These are phyloP conservation scores for Globisporangium radiosum DNA, from an alignment of 352 stramenopile genomes.

Conservation along the genomic window DNA sequence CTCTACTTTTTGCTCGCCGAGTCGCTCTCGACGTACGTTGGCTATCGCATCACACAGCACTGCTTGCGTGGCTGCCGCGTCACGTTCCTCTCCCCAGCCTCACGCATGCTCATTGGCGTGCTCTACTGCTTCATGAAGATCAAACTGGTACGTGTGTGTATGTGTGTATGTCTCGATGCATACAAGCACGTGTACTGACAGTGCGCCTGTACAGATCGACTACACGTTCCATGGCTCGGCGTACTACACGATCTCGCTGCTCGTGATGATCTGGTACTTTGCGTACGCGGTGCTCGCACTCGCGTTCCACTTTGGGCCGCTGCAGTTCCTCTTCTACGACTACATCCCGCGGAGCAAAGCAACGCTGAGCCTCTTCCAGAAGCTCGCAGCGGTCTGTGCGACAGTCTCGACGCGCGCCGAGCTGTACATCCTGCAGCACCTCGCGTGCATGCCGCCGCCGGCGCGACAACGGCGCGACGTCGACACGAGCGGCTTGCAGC, in stretches of 20 bases:
- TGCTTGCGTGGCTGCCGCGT: constrained; percentile 64
- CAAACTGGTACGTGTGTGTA: constrained; percentile 31
- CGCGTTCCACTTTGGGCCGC: constrained; percentile 66
- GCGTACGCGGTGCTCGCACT: constrained; percentile 62
- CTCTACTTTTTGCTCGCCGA: constrained; percentile 76
- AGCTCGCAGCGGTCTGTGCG: constrained; percentile 25
- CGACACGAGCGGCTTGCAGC: constrained; percentile 5
- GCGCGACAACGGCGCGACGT: constrained; percentile 7
- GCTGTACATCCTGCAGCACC: constrained; percentile 50
- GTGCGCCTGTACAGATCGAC: constrained; percentile 41
- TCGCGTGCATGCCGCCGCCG: constrained; percentile 32
- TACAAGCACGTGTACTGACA: constrained; percentile 1
- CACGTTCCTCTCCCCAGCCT: constrained; percentile 46
- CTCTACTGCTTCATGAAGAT: constrained; percentile 78
- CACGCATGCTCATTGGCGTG: constrained; percentile 63
- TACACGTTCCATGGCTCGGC: constrained; percentile 71
- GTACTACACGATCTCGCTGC: constrained; percentile 57
- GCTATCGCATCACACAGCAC: constrained; percentile 77
- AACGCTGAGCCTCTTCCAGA: constrained; percentile 44
- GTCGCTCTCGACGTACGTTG: constrained; percentile 67
- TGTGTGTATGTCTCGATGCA: constrained; percentile 2
- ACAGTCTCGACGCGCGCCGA: constrained; percentile 34
- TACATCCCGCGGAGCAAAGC: constrained; percentile 49
- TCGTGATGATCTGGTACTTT: constrained; percentile 63
- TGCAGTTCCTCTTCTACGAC: constrained; percentile 80